Conservation (phyloP, 2,329 filamentous ascomycete species). For the Ophiostoma pallidulum region DNA sequence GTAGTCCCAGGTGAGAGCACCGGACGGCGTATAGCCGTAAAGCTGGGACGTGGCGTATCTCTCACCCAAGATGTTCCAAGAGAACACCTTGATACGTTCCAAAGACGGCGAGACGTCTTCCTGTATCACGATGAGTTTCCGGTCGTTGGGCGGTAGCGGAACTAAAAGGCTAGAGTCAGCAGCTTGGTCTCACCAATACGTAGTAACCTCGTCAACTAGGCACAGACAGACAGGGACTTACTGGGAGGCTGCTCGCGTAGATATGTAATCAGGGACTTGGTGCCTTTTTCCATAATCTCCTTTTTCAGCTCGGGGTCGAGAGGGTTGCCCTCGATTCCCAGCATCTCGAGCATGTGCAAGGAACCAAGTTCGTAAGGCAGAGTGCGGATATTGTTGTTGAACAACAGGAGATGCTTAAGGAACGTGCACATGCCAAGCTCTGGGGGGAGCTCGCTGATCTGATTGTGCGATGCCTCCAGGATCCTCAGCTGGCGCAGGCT, state of each 20-base stretch:
- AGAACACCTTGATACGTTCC: conserved; percentile 75
- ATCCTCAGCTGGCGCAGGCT: conserved; percentile 70
- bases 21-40: conserved; percentile 83
- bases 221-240: conserved; percentile 37
- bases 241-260: conserved; percentile 78
- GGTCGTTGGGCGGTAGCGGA: conserved; percentile 64
- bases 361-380: conserved; percentile 84
- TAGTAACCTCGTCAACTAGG: too few relatives aligned
- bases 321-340: conserved; percentile 89
- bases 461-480: conserved; percentile 83
- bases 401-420: conserved; percentile 73
- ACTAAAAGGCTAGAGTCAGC: too few relatives aligned
- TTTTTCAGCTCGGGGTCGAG: conserved; percentile 67
- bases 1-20: conserved; percentile 78
- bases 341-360: conserved; percentile 74
- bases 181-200: too few relatives aligned
- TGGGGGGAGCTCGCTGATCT: conserved; percentile 69
- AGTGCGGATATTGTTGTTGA: conserved; percentile 78
- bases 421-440: conserved; percentile 97
- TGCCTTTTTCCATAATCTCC: conserved; percentile 78
- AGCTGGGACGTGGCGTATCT: conserved; percentile 76
- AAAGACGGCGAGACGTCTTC: conserved; percentile 49
- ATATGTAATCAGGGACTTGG: conserved; percentile 70
- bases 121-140: conserved; percentile 70
- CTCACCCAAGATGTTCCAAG: conserved; percentile 94